These are phyloP conservation scores for Suillus plorans DNA, from an alignment of 768 basidiomycete genomes.

Conservation along the genomic window DNA sequence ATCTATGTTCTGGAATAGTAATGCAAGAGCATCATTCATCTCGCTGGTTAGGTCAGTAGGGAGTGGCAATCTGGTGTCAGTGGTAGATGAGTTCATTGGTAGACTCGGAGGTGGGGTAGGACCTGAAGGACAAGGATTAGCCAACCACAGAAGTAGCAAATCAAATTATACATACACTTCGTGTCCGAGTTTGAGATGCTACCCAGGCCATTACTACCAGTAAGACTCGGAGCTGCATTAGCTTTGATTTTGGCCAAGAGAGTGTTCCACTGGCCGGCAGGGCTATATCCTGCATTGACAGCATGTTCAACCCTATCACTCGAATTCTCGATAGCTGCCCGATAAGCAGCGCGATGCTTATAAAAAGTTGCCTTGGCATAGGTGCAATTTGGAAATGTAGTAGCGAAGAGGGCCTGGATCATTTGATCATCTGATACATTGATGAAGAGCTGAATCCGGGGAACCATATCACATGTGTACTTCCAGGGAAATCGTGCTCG, in stretches of 20 bases:
- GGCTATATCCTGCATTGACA: background rate
- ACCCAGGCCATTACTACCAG: no score
- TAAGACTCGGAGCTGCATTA: background rate
- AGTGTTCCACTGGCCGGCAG: background rate
- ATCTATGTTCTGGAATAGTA: background rate
- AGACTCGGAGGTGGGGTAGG: no score
- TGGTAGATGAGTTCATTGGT: background rate
- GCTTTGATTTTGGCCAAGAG: background rate
- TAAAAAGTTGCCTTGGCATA: background rate
- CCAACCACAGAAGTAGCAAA: no score
- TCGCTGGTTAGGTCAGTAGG: background rate
- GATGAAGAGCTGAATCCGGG: background rate
- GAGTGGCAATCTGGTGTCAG: background rate
- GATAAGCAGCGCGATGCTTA: background rate
- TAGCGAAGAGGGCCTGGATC: background rate
- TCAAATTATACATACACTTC: no score
- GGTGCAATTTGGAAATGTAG: background rate
- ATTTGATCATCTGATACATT: background rate
- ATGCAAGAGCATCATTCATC: background rate
- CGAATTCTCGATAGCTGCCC: background rate
- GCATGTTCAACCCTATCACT: background rate
- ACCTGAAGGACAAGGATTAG: no score
- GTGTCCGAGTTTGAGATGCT: no score
- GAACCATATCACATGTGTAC: background rate
- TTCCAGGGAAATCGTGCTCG: background rate